These are phyloP conservation scores for Cladorrhinum sp. DNA, from an alignment of 2,329 filamentous ascomycete species.

Conservation along the genomic window DNA sequence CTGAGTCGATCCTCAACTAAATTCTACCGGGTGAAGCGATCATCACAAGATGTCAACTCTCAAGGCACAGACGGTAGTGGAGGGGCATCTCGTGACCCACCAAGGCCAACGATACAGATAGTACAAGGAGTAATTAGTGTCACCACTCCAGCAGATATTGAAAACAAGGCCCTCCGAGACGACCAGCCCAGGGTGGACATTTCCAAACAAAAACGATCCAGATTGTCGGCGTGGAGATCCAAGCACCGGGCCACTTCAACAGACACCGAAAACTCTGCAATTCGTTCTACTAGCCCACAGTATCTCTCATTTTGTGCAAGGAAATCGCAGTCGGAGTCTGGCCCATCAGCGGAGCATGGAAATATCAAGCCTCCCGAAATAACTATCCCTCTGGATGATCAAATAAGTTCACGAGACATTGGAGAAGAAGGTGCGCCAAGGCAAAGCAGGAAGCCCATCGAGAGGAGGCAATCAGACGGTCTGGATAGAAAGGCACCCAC, in stretches of 20 bases:
- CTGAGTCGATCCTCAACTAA: neutral
- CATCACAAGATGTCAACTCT: neutral
- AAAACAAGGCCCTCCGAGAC: constrained; percentile 7
- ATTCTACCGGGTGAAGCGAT: neutral
- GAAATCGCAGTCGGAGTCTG: neutral
- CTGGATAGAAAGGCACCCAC: neutral
- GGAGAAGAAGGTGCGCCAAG: neutral
- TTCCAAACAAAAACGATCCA: constrained; percentile 15
- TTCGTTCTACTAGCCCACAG: neutral
- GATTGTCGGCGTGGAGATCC: constrained; percentile 17
- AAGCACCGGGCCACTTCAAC: constrained; percentile 10
- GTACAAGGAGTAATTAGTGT: neutral
- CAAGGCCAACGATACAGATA: neutral
- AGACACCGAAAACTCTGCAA: constrained; percentile 8
- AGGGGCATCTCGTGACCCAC: constrained; percentile 1
- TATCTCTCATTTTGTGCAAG: neutral
- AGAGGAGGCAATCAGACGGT: neutral
- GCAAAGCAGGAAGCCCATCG: neutral
- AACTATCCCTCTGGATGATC: neutral
- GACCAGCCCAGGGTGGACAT: constrained; percentile 8
- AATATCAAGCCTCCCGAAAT: neutral
- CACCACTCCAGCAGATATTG: neutral
- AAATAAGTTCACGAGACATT: neutral
- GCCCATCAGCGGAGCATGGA: neutral
- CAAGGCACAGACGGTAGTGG: neutral